phyloP scores from a whole-genome alignment of 371 early-diverging fungal genomes.

The Mucor circinelloides region DNA sequence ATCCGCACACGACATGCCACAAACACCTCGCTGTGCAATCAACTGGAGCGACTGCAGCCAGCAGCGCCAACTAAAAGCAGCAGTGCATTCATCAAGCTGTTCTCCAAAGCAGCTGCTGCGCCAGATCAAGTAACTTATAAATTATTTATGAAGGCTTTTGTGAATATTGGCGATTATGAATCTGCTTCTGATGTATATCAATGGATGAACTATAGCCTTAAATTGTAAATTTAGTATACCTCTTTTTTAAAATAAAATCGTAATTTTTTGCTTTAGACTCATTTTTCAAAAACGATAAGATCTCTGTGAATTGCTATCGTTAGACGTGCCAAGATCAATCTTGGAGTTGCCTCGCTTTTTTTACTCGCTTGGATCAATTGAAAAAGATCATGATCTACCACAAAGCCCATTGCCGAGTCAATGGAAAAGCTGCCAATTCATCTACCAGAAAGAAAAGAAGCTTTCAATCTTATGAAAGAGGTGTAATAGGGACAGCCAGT shows the following conservation, averaged over 20 bases:
- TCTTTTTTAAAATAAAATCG: background rate
- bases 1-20: background rate
- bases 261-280: background rate
- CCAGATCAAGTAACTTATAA: constrained; percentile 37
- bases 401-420: no score
- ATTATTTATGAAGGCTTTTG: constrained; percentile 45
- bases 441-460: no score
- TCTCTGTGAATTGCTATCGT: no score
- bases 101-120: constrained; percentile 4
- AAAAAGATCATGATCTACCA: no score
- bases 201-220: constrained; percentile 10
- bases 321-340: no score
- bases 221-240: constrained; percentile 9
- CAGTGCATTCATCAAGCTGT: constrained; percentile 16
- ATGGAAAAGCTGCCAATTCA: no score
- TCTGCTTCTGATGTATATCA: constrained; percentile 25
- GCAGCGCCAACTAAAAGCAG: background rate
- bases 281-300: no score
- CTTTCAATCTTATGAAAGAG: no score
- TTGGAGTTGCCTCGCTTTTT: no score
- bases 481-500: no score
- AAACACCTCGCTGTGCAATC: background rate
- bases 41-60: background rate
- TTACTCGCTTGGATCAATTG: no score
- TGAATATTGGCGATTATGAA: constrained; percentile 23